Evolutionary conservation across 768 basidiomycete species (phyloP).

Genomic region (Tylopilus sp.): DNA sequence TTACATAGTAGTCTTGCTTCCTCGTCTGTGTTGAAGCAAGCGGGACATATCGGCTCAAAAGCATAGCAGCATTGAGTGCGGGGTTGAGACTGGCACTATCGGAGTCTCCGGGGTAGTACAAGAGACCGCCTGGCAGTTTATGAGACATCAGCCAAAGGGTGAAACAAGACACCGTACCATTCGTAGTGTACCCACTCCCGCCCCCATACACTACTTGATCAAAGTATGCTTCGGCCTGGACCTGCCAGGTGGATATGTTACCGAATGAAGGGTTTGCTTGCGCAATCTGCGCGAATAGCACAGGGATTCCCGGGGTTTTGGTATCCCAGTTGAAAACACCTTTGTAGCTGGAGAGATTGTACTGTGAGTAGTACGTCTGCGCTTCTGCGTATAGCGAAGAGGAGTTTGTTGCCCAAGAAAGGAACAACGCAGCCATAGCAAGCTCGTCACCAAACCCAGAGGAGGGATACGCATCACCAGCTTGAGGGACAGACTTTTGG

Average conservation of each 20-base stretch:
- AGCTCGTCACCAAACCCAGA: constrained; percentile 73
- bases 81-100: constrained; percentile 79
- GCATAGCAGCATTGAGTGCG: constrained; percentile 83
- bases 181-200: constrained; percentile 54
- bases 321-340: constrained; percentile 88
- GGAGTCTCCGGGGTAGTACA: constrained; percentile 84
- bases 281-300: constrained; percentile 74
- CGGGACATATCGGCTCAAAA: constrained; percentile 72
- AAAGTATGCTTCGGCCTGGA: constrained; percentile 69
- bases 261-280: constrained; percentile 52
- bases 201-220: constrained; percentile 63
- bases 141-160: not conserved
- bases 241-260: constrained; percentile 65
- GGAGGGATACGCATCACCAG: constrained; percentile 64
- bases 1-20: constrained; percentile 57
- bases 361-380: constrained; percentile 54
- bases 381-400: constrained; percentile 60
- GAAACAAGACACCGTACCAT: constrained; percentile 40
- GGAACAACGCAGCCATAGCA: constrained; percentile 69
- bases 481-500: constrained; percentile 65
- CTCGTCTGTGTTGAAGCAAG: constrained; percentile 62
- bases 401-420: constrained; percentile 68
- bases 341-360: constrained; percentile 48
- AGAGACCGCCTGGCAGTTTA: constrained; percentile 57
- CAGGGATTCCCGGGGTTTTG: constrained; percentile 69